Conservation (phyloP, 352 stramenopile genomes). For the Phytophthora boehmeriae region DNA sequence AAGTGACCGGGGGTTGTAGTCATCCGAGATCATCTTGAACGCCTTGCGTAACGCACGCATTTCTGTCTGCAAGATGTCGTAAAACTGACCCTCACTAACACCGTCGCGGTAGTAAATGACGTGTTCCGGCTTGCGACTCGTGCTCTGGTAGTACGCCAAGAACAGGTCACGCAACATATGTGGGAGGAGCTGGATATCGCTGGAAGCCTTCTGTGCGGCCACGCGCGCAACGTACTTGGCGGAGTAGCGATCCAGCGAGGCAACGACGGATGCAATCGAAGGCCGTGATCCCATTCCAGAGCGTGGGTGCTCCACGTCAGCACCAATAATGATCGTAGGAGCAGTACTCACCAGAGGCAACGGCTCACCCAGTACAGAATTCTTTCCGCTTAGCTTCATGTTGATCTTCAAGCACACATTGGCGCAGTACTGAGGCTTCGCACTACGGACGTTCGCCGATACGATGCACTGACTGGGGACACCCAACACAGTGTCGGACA, state of each 20-base stretch:
- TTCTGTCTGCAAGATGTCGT: constrained; percentile 74
- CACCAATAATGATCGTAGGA: constrained; percentile 82
- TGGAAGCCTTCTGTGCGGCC: constrained; percentile 47
- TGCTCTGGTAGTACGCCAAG: constrained; percentile 74
- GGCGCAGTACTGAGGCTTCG: constrained; percentile 58
- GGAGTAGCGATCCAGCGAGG: constrained; percentile 72
- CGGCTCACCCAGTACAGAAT: constrained; percentile 52
- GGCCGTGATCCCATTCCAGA: constrained; percentile 60
- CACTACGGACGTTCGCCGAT: constrained; percentile 43
- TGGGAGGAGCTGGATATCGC: constrained; percentile 63
- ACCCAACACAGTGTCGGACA: constrained; percentile 69
- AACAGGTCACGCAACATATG: constrained; percentile 78
- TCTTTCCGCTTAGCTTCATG: constrained; percentile 77
- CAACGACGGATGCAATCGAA: constrained; percentile 81
- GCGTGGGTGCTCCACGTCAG: constrained; percentile 74
- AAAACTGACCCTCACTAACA: constrained; percentile 85
- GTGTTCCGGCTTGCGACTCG: constrained; percentile 72
- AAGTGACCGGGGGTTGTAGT: constrained; percentile 83
- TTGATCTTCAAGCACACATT: constrained; percentile 84
- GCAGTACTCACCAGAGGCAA: constrained; percentile 49
- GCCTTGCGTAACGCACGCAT: constrained; percentile 82
- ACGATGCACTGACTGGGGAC: constrained; percentile 80
- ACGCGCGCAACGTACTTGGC: constrained; percentile 71
- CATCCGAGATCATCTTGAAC: constrained; percentile 61
- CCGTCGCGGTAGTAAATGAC: constrained; percentile 90